A percentile compares a stretch with the other conserved stretches of the same genome.
phyloP scores from a whole-genome alignment of 768 basidiomycete species.

The Pluteus cervinus region DNA sequence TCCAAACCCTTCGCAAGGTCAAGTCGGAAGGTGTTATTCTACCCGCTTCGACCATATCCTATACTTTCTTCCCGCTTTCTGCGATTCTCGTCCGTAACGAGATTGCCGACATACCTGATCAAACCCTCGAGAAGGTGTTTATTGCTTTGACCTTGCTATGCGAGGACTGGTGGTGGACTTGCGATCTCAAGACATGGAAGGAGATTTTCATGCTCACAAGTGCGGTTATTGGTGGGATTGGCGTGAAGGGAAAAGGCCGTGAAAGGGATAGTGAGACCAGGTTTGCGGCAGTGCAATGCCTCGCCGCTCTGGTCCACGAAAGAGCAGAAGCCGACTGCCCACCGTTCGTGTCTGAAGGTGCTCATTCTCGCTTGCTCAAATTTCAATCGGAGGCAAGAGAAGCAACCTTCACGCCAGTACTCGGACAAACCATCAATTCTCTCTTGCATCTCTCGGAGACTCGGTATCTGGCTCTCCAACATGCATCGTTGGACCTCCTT shows the following conservation, averaged over 20 bases:
- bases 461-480: constrained; percentile 54
- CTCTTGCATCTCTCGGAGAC: constrained; percentile 59
- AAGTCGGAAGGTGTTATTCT: constrained; percentile 23
- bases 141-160: constrained; percentile 50
- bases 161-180: constrained; percentile 81
- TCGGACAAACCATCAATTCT: constrained; percentile 79
- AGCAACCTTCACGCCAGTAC: constrained; percentile 61
- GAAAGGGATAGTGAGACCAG: constrained; percentile 78
- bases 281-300: constrained; percentile 63
- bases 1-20: constrained; percentile 38
- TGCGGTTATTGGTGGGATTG: constrained; percentile 58
- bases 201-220: constrained; percentile 78
- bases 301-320: constrained; percentile 56
- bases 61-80: constrained; percentile 84
- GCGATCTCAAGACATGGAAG: constrained; percentile 71
- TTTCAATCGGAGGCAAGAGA: constrained; percentile 24
- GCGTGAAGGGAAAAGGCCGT: constrained; percentile 62
- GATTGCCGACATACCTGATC: constrained; percentile 66
- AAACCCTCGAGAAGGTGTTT: constrained; percentile 72
- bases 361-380: constrained; percentile 23
- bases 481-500: constrained; percentile 53
- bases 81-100: constrained; percentile 75
- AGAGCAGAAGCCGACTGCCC: constrained; percentile 32
- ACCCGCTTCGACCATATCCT: constrained; percentile 55
- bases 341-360: constrained; percentile 13